Evolutionary conservation across 805 yeast species (phyloP), one percentile per base, ranked within the genome.

Genomic region (Nematodospora valgi): DNA sequence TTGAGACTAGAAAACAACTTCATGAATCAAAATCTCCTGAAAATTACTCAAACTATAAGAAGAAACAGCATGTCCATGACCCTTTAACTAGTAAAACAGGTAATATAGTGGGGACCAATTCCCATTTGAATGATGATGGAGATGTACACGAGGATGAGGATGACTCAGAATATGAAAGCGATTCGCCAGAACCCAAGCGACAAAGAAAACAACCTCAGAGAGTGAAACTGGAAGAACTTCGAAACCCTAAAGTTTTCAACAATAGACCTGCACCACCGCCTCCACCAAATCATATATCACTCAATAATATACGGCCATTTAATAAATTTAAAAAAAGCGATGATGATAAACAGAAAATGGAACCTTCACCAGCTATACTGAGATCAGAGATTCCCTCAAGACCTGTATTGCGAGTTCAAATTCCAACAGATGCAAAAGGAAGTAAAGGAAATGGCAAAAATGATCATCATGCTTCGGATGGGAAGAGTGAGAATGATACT

Each of bases 21-120:
- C 64, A 80, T 46, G 91, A 83, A 51, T 60, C 64, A 10, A 82
- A 82, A 51, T 65, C 70, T 14, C 89, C 89, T 0, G 68, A 65
- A 4, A 82, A 80, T 52, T 84, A 78, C 49, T 88, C 88, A 9
- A 72, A 72, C 41, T 78, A 78, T 53, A 61, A 59, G 41, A 63
- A 72, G 47, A 62, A 64, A 34, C 44, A 44, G 35, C 49, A 47
- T 35, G 44, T 66, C 16, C 39, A 40, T 23, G 46, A 43, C 12
- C 44, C 38, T n/a, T 39, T 43, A 17, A 35, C 32, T 3, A 35
- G 21, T 10, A 49, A 48, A 28, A 19, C 37, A 19, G 43, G 41
- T n/a, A 23, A 33, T 14, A 23, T 34, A 5, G 19, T 34, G 13
- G 44, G 35, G 13, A 35, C 35, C 20, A 27, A 41, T 21, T 30